phyloP scores from a whole-genome alignment of 23 red algal genomes.

The Chondrus crispus region DNA sequence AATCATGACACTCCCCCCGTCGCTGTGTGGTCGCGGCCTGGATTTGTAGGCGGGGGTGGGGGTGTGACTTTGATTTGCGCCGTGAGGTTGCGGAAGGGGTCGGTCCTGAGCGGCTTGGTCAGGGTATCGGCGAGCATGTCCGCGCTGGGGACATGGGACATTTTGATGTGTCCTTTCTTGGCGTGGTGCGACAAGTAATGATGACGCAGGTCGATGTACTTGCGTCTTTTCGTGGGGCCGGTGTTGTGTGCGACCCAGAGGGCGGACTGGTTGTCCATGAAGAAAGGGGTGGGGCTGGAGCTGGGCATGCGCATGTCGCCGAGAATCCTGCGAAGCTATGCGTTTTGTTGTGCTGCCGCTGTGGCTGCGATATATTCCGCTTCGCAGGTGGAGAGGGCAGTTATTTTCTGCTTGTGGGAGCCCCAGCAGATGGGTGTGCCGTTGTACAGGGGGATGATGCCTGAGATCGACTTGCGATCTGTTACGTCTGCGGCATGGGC shows the following conservation, averaged over 20 bases:
- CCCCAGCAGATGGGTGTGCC: not conserved
- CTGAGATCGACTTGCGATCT: not conserved
- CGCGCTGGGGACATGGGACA: not conserved
- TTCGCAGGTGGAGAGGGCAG: conserved; percentile 23
- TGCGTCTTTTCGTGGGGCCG: not conserved
- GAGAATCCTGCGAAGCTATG: not conserved
- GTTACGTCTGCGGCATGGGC: not conserved
- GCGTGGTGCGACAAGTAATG: not conserved
- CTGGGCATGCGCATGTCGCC: not conserved
- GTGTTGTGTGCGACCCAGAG: not conserved
- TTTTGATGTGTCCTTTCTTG: not conserved
- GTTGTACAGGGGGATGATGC: not conserved
- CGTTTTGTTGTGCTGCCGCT: not conserved
- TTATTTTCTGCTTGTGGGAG: not conserved
- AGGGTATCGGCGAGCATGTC: not conserved
- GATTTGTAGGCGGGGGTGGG: too few species aligned
- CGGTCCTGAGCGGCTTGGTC: not conserved
- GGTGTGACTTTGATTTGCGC: too few species aligned
- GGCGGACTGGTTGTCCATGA: not conserved
- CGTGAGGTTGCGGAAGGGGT: not conserved
- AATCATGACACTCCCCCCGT: too few species aligned
- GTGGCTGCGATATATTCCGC: not conserved
- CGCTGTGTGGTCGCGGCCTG: too few species aligned
- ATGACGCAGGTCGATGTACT: conserved; percentile 30
- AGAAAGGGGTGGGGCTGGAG: not conserved